Evolutionary conservation across 129 eudicot species (phyloP), one percentile per base, ranked within the genome.

Genomic region (Flaveria brownii): DNA sequence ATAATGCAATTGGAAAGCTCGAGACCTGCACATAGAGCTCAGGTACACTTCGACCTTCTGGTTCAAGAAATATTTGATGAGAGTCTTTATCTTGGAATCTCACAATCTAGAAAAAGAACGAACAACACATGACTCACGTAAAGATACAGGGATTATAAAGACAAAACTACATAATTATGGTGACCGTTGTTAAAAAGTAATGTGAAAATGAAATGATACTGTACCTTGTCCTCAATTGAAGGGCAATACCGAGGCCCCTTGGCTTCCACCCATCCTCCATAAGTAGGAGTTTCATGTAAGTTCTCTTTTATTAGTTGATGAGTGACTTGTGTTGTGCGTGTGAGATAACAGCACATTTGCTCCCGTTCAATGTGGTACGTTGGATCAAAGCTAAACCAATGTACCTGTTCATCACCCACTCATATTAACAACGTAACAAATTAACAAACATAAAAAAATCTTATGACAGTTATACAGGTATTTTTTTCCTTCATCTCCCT

Each of bases 211-310:
- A 55, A 18, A 81, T 54, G 72, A 59, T 14, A 42, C 4, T 25
- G 9, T 81, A 92, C 99, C 96, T 94, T 94, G 70, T 94, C 99
- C 80, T 94, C 99, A 82, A 94, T 94, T 73, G 99, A 91, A 64
- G 99, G 99, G 82, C 97, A 94, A 83, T 91, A 94, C 80, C 97
- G 87, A 79, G 99, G 99, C 66, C 99, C 99, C 86, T 91, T 94
- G 6, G 99, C 93, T 80, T 94, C 99, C 68, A 91, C 97, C 99
- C 99, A 94, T 55, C 99, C 99, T 79, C 99, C 99, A 84, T 94
- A 94, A 60, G 99, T 94, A 17, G 99, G 99, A 81, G 99, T 91
- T 72, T 94, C 99, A 75, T 94, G 97, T 90, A 94, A 85, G 84
- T 91, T 94, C 7, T 91, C 97, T 86, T 82, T 94, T 73, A 94